phyloP scores from a whole-genome alignment of 495 filamentous ascomycete species.

The Usnea hakonensis region DNA sequence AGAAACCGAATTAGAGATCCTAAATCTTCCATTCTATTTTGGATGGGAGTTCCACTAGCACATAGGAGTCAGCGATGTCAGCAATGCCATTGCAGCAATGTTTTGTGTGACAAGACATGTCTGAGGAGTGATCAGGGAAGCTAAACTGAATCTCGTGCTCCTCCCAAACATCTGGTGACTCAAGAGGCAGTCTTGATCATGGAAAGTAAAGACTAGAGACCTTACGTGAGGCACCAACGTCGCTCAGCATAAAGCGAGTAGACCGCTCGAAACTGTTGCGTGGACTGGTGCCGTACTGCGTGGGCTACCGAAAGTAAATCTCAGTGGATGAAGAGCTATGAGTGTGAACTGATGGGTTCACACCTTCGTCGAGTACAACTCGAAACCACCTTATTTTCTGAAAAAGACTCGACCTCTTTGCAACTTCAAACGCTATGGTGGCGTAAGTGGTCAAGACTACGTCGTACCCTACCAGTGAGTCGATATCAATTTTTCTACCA shows the following conservation, averaged over 20 bases:
- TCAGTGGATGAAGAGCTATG: background rate
- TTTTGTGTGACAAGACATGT: too few species aligned
- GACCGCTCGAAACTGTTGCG: constrained; percentile 27
- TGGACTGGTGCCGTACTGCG: constrained; percentile 27
- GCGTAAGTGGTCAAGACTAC: background rate
- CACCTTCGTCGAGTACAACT: background rate
- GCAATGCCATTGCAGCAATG: too few species aligned
- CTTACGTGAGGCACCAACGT: constrained; percentile 44
- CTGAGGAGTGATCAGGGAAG: too few species aligned
- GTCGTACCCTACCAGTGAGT: background rate
- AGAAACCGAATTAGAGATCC: background rate
- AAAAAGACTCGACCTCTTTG: background rate
- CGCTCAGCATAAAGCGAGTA: constrained; percentile 26
- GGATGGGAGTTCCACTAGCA: constrained; percentile 33
- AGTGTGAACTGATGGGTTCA: background rate
- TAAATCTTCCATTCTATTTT: background rate
- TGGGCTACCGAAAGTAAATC: background rate
- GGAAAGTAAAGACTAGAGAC: too few species aligned
- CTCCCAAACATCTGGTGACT: too few species aligned
- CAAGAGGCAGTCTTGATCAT: too few species aligned
- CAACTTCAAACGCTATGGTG: background rate
- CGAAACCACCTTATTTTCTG: background rate
- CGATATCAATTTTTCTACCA: background rate
- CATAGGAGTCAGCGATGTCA: too few species aligned
- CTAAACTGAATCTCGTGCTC: too few species aligned